A percentile compares a stretch with the other conserved stretches of the same genome.
Evolutionary conservation across 345 rosid species (phyloP).

Genomic region (Barbarea vulgaris): DNA sequence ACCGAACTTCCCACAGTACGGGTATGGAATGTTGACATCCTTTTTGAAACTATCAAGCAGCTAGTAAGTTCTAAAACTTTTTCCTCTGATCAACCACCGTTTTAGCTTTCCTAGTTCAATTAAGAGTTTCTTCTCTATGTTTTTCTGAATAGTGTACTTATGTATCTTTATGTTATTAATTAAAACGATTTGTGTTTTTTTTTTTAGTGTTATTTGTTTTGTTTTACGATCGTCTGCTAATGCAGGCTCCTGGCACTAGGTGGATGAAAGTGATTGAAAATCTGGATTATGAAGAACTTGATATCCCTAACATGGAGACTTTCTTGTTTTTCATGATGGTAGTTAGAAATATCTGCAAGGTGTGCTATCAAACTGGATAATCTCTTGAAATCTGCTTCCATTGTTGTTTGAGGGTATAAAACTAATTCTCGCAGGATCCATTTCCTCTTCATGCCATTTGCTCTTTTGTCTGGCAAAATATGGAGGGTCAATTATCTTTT

Average conservation of each 20-base stretch:
- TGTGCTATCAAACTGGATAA: slow-evolving; percentile 24
- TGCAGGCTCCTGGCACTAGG: slow-evolving; percentile 72
- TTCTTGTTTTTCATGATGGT: slow-evolving; percentile 68
- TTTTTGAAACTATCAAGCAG: slow-evolving; percentile 62
- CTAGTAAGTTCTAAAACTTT: slow-evolving; percentile 50
- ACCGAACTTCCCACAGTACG: slow-evolving; percentile 33
- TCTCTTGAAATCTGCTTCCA: neutral
- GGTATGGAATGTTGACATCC: slow-evolving; percentile 72
- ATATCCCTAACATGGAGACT: slow-evolving; percentile 67
- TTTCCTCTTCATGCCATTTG: slow-evolving; percentile 78
- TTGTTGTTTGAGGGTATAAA: neutral
- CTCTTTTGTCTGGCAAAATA: slow-evolving; percentile 74
- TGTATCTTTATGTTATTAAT: neutral
- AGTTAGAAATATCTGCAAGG: slow-evolving; percentile 65
- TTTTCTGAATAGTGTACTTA: neutral
- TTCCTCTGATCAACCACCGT: neutral
- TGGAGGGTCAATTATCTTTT: slow-evolving; percentile 74
- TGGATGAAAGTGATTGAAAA: slow-evolving; percentile 65
- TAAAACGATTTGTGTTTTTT: neutral
- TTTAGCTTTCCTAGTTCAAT: neutral
- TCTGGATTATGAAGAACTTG: slow-evolving; percentile 74
- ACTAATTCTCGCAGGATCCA: slow-evolving; percentile 56
- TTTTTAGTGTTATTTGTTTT: neutral
- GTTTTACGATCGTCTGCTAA: neutral
- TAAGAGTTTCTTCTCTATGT: neutral